A percentile compares a stretch with the other conserved stretches of the same genome.
These are phyloP conservation scores for Yamadazyma oceani DNA, from an alignment of 1,139 yeast species.

Conservation along the genomic window DNA sequence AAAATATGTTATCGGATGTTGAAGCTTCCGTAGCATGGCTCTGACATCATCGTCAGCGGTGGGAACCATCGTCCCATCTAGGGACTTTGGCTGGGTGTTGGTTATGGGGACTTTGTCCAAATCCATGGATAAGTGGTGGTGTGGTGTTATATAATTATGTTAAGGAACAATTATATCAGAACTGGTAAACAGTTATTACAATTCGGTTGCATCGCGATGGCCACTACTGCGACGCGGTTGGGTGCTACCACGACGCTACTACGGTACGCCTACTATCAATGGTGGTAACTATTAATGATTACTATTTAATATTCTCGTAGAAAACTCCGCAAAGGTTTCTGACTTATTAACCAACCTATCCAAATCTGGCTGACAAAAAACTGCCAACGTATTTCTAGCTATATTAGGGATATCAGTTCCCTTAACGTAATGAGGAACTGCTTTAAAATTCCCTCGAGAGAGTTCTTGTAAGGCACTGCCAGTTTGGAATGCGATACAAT, in stretches of 20 bases:
- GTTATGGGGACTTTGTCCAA: slow-evolving; percentile 23
- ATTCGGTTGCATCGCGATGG: no score
- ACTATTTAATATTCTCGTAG: slow-evolving; percentile 35
- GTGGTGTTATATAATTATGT: no score
- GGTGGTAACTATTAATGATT: no score
- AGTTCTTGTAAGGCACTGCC: slow-evolving; percentile 61
- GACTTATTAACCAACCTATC: slow-evolving; percentile 44
- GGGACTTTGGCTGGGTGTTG: slow-evolving; percentile 18
- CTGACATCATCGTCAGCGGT: slow-evolving; percentile 65
- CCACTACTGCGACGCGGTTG: no score
- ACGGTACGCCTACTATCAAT: no score
- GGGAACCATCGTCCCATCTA: slow-evolving; percentile 38
- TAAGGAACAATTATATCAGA: no score
- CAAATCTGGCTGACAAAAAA: slow-evolving; percentile 63
- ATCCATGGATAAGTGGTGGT: slow-evolving; percentile 16
- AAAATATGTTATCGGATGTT: slow-evolving; percentile 58
- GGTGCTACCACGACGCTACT: no score
- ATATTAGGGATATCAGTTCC: slow-evolving; percentile 38
- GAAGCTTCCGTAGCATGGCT: slow-evolving; percentile 43
- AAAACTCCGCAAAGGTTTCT: slow-evolving; percentile 52
- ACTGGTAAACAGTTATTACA: no score
- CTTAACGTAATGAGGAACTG: slow-evolving; percentile 61
- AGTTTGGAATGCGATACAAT: slow-evolving; percentile 63
- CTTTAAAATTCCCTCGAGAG: slow-evolving; percentile 51
- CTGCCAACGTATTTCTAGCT: slow-evolving; percentile 60